A percentile compares a stretch with the other conserved stretches of the same genome.
phyloP scores from a whole-genome alignment of 192 early-diverging fungal genomes.

The Chytriomyces hyalinus region DNA sequence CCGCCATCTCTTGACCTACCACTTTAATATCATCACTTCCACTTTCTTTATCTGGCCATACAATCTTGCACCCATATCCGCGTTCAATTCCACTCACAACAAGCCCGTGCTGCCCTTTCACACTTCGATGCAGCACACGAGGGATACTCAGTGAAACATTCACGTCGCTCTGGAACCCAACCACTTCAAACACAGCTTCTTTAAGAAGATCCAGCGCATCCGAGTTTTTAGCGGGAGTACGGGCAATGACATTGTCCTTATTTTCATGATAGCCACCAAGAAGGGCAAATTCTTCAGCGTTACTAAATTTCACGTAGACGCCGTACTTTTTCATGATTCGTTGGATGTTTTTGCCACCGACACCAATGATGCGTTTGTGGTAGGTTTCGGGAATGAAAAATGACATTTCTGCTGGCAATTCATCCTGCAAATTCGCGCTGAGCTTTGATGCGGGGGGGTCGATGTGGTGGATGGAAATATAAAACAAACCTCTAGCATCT shows the following conservation, averaged over 20 bases:
- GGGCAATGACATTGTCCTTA: constrained; percentile 80
- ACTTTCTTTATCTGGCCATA: constrained; percentile 70
- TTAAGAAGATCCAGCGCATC: constrained; percentile 66
- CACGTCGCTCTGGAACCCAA: constrained; percentile 54
- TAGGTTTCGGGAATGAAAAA: constrained; percentile 82
- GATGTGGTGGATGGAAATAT: neutral
- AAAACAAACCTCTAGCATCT: constrained; percentile 58
- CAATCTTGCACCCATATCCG: constrained; percentile 59
- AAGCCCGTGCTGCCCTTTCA: constrained; percentile 55
- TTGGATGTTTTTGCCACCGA: constrained; percentile 87
- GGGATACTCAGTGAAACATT: constrained; percentile 59
- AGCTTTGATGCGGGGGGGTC: neutral
- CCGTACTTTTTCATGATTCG: constrained; percentile 89
- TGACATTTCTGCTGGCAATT: constrained; percentile 84
- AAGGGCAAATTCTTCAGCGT: constrained; percentile 73
- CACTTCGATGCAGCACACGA: constrained; percentile 59
- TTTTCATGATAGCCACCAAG: constrained; percentile 82
- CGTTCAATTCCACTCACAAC: constrained; percentile 63
- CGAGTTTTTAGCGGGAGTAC: constrained; percentile 78
- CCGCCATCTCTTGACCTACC: constrained; percentile 62
- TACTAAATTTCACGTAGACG: constrained; percentile 88
- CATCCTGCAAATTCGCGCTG: constrained; percentile 56
- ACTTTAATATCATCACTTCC: constrained; percentile 64
- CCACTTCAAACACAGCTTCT: constrained; percentile 69
- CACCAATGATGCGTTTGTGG: constrained; percentile 89